Conservation (phyloP, 495 filamentous ascomycete genomes). For the Penicillium dipodomyicola region DNA sequence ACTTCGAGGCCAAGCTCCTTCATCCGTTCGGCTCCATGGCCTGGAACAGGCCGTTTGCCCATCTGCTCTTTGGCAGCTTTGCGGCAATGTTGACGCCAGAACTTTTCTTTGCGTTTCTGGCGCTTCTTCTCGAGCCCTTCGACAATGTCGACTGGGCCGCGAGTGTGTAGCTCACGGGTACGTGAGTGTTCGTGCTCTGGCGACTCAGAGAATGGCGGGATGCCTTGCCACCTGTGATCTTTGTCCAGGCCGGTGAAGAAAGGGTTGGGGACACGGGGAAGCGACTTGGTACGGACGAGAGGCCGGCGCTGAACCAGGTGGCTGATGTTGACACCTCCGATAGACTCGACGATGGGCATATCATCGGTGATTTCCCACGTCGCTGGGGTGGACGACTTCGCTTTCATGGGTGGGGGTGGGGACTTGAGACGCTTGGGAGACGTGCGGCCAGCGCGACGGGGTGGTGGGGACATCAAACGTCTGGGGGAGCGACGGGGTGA, state of each 20-base stretch:
- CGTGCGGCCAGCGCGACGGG: slow-evolving; percentile 61
- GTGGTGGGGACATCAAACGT: slow-evolving; percentile 56
- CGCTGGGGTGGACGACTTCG: slow-evolving; percentile 26
- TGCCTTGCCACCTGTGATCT: slow-evolving; percentile 39
- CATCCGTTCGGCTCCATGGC: slow-evolving; percentile 92
- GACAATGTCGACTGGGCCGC: slow-evolving; percentile 94
- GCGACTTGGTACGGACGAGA: slow-evolving; percentile 71
- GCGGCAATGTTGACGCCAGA: slow-evolving; percentile 76
- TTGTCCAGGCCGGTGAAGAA: slow-evolving; percentile 52
- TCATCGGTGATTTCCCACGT: slow-evolving; percentile 35
- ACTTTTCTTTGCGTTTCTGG: slow-evolving; percentile 85
- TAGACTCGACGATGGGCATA: slow-evolving; percentile 22
- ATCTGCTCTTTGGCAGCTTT: slow-evolving; percentile 61
- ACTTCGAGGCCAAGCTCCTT: slow-evolving; percentile 85
- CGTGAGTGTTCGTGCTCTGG: slow-evolving; percentile 41
- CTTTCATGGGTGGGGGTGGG: slow-evolving; percentile 48
- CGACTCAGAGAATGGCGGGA: slow-evolving; percentile 31
- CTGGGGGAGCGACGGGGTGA: slow-evolving; percentile 43
- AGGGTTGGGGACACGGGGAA: slow-evolving; percentile 69
- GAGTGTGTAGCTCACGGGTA: slow-evolving; percentile 53
- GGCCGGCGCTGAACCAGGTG: slow-evolving; percentile 61
- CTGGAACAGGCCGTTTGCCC: slow-evolving; percentile 61
- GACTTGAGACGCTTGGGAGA: slow-evolving; percentile 70
- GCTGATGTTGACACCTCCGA: slow-evolving; percentile 50
- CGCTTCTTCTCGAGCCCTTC: slow-evolving; percentile 93